Evolutionary conservation across 495 filamentous ascomycete genomes (phyloP).

Genomic region (Aspergillus nanangensis): DNA sequence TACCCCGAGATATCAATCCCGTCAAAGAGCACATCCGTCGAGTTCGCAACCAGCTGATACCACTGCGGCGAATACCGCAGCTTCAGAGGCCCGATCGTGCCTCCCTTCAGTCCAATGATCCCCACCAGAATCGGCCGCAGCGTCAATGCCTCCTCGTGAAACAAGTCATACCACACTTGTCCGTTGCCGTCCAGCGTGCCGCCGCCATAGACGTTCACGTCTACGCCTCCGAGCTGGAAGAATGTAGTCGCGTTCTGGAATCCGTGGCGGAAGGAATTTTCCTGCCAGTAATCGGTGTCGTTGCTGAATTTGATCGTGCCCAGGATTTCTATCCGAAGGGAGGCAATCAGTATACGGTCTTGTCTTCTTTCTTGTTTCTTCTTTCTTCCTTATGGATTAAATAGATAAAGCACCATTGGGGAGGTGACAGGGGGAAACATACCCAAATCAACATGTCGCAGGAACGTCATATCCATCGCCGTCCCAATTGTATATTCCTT

Average conservation of each 20-base stretch:
- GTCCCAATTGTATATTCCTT: constrained; percentile 58
- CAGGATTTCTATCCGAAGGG: constrained; percentile 45
- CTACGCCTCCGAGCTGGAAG: constrained; percentile 64
- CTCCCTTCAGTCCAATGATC: constrained; percentile 58
- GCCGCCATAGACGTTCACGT: constrained; percentile 64
- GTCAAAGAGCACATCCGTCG: constrained; percentile 60
- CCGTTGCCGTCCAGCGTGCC: constrained; percentile 63
- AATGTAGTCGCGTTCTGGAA: constrained; percentile 67
- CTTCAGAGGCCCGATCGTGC: constrained; percentile 56
- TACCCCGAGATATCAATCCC: constrained; percentile 59
- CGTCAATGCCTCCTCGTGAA: constrained; percentile 49
- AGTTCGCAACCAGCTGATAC: constrained; percentile 66
- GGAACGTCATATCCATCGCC: constrained; percentile 59
- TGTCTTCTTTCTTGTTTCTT: constrained; percentile 3
- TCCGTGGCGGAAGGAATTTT: constrained; percentile 51
- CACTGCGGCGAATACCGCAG: constrained; percentile 63
- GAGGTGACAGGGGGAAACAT: neutral
- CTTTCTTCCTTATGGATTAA: neutral
- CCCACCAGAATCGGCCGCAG: constrained; percentile 58
- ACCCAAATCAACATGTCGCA: constrained; percentile 60
- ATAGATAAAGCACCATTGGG: no score
- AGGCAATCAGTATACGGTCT: no score
- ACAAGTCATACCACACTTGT: constrained; percentile 66
- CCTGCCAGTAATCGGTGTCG: constrained; percentile 65
- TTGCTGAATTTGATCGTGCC: constrained; percentile 56